A percentile compares a stretch with the other conserved stretches of the same genome.
Conservation (phyloP, 2,329 filamentous ascomycete species). For the Cladorrhinum sp. region DNA sequence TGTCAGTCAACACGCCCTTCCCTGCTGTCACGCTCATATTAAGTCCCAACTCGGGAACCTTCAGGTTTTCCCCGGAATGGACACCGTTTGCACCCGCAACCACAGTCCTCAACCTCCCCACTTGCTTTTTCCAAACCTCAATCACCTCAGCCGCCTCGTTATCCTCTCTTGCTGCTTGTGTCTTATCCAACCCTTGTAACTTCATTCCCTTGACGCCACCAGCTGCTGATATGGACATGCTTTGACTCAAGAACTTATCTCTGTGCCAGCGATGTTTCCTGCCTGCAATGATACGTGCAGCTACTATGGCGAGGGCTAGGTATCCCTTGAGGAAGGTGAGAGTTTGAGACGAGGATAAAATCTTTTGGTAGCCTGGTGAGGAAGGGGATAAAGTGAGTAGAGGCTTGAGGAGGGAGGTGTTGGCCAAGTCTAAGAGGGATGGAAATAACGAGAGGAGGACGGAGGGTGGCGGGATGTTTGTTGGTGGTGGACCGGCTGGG, state of each 20-base stretch:
- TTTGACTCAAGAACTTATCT: constrained; percentile 78
- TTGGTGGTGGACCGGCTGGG: constrained; percentile 57
- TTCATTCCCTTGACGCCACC: constrained; percentile 74
- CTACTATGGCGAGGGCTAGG: constrained; percentile 61
- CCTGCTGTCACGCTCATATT: constrained; percentile 65
- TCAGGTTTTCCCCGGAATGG: constrained; percentile 34
- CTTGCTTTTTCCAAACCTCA: constrained; percentile 69
- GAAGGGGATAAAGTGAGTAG: constrained; percentile 57
- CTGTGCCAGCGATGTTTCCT: constrained; percentile 87
- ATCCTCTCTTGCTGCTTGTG: constrained; percentile 78
- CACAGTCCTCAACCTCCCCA: constrained; percentile 71
- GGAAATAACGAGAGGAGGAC: constrained; percentile 77
- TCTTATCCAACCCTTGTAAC: constrained; percentile 78
- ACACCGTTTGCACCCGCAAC: constrained; percentile 63
- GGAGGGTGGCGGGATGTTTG: constrained; percentile 85
- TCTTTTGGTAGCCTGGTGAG: constrained; percentile 51
- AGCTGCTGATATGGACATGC: constrained; percentile 76
- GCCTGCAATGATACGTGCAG: constrained; percentile 78
- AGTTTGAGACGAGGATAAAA: constrained; percentile 62
- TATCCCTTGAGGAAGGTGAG: constrained; percentile 63
- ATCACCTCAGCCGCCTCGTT: constrained; percentile 78
- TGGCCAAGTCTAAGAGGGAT: constrained; percentile 63
- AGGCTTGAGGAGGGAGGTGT: constrained; percentile 62
- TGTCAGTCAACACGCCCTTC: constrained; percentile 70
- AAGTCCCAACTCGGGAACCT: constrained; percentile 69